These are phyloP conservation scores for Cymodocea nodosa DNA, from an alignment of 116 monocot genomes.

Conservation along the genomic window DNA sequence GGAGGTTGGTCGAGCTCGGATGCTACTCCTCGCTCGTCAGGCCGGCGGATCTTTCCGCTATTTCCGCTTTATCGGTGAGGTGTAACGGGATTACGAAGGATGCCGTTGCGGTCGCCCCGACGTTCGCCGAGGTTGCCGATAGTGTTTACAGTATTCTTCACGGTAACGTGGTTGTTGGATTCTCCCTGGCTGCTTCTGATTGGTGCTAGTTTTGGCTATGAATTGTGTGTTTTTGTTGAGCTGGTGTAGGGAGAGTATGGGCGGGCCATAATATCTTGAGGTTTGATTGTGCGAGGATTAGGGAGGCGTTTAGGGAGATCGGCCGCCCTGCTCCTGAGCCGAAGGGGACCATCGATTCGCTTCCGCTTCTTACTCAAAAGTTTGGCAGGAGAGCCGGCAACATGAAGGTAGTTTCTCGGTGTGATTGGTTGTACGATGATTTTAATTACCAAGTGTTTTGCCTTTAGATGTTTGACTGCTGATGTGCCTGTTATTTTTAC, in stretches of 20 bases:
- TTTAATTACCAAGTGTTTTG: neutral
- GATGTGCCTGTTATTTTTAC: conserved; percentile 12
- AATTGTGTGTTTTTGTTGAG: neutral
- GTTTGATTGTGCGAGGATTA: conserved; percentile 68
- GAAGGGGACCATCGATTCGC: conserved; percentile 68
- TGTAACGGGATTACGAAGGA: conserved; percentile 77
- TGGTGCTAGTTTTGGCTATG: neutral
- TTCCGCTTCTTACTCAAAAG: conserved; percentile 62
- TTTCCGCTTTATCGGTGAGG: conserved; percentile 51
- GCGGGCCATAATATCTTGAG: conserved; percentile 83
- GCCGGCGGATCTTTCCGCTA: conserved; percentile 40
- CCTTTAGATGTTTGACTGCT: neutral
- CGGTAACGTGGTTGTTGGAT: conserved; percentile 18
- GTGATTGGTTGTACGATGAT: neutral
- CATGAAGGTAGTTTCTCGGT: conserved; percentile 51
- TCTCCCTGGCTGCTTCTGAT: neutral
- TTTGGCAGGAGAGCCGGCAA: conserved; percentile 87
- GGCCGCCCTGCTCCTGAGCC: conserved; percentile 55
- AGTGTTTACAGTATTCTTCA: conserved; percentile 48
- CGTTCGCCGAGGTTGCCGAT: conserved; percentile 63
- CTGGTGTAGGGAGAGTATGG: conserved; percentile 63
- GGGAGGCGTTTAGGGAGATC: conserved; percentile 73
- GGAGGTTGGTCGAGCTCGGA: conserved; percentile 47
- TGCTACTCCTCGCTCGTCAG: conserved; percentile 70
- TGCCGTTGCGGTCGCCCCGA: conserved; percentile 45